Conservation (phyloP, 78 protist species). For the Blattamonas nauphoetae region DNA sequence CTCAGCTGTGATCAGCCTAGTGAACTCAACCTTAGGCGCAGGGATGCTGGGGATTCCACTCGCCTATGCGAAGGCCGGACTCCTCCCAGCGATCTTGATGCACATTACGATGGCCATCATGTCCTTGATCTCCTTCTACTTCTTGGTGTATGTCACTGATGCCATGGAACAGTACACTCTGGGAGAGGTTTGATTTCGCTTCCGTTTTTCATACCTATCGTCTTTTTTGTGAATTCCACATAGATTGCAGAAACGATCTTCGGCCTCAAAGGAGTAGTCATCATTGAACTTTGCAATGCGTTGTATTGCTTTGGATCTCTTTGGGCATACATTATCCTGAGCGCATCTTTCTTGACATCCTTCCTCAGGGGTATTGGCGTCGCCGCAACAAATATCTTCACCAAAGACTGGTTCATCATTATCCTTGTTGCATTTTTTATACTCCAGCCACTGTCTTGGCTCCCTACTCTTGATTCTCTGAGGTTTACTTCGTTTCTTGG, state of each 20-base stretch:
- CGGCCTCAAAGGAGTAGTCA: not conserved
- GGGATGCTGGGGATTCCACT: slow-evolving; percentile 1
- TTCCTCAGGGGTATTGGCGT: not conserved
- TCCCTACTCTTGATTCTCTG: not conserved
- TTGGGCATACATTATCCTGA: slow-evolving; percentile 7
- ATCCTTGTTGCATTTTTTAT: not conserved
- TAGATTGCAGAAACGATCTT: not conserved
- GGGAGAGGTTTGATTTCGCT: not conserved
- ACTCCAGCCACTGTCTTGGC: not conserved
- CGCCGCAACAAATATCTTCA: not conserved
- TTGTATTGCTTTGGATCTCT: not conserved
- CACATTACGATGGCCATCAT: not conserved
- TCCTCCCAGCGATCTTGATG: not conserved
- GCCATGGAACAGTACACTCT: not conserved
- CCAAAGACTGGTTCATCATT: not conserved
- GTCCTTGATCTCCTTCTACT: not conserved
- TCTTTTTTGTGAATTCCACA: too few species aligned
- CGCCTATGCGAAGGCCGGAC: not conserved
- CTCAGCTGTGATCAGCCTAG: not conserved
- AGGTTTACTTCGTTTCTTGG: not conserved
- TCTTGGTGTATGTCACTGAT: not conserved
- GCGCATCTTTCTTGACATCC: not conserved
- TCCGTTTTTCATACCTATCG: too few species aligned
- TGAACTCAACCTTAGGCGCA: slow-evolving; percentile 1
- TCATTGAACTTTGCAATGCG: not conserved